Evolutionary conservation across 495 filamentous ascomycete species (phyloP), one percentile per base, ranked within the genome.

Genomic region (Xylaria curta): DNA sequence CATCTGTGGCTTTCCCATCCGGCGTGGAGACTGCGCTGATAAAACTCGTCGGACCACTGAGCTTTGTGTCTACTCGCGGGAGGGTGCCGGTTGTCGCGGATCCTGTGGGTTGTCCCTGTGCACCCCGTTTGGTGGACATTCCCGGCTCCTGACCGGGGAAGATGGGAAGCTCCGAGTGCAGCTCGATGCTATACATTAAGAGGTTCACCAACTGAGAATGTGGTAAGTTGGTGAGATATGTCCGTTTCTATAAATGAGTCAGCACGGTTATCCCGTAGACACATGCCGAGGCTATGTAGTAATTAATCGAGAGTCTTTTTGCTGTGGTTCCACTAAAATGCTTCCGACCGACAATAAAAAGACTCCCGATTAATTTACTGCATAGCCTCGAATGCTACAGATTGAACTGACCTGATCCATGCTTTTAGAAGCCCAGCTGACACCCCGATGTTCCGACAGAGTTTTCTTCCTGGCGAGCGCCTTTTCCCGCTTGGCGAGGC

Each of bases 401-500:
- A n/a, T 75, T 75, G 19, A 54, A 76, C 79, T 54, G 66, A 84
- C 83, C 76, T 84, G 81, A n/a, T 81, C 81, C 0, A 75, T 36
- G 15, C 78, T 83, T 71, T 84, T 81, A 6, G 77, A 76, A 1
- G 84, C 81, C 80, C 85, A 88, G 72, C 85, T 82, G 28, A 85
- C 81, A 42, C 75, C 77, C 72, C 75, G 75, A 21, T 76, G 69
- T 66, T 77, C 65, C 33, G 73, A 68, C 59, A 73, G 42, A 53
- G 64, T 79, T 54, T 76, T 78, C 75, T 78, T 79, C 72, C 79
- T 82, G 17, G 78, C 78, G 7, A 84, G 70, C 1, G 85, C 82
- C 24, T 84, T 86, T 59, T 84, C 83, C 33, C 82, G 79, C 75
- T 87, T 88, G 0, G 76, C 79, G 10, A 79, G 72, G 79, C 96